Evolutionary conservation across 345 rosid species (phyloP), one percentile per base, ranked within the genome.

Genomic region (Aurinia saxatilis): DNA sequence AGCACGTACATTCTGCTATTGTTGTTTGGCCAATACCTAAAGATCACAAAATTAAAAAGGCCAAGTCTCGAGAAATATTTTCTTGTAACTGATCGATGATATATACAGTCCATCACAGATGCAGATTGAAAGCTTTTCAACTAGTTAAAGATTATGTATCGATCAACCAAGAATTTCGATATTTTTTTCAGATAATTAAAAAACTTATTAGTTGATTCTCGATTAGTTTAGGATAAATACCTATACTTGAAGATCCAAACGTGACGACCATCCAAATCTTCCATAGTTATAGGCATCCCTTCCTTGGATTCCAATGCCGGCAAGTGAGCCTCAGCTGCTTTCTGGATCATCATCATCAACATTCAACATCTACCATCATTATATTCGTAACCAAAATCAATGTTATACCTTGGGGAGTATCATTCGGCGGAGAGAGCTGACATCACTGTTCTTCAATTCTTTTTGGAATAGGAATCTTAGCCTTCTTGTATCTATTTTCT

Each of bases 11-110:
- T 95, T 42, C 97, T 70, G 67, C 99, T 95, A 53, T 84, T 95
- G 86, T 95, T 95, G 57, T 90, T 90, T 14, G 99, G 99, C 97
- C 99, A 90, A 72, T 82, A 95, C 84, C 99, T 95, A 84, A 14
- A 46, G 31, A 75, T 53, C 15, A 71, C 9, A 50, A 59, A 35
- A 38, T 54, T 53, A 68, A 51, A 11, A 18, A n/a, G n/a, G n/a
- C n/a, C 33, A 42, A 37, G 7, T 50, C 48, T 68, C 45, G 4
- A 21, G 25, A 21, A n/a, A n/a, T n/a, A n/a, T n/a, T n/a, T n/a
- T n/a, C n/a, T n/a, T n/a, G n/a, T n/a, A n/a, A n/a, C n/a, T n/a
- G n/a, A n/a, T n/a, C n/a, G n/a, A n/a, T n/a, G n/a, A 4, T 21
- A 21, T 27, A 5, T 27, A 5, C 5, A 5, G 2, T 27, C 30